Evolutionary conservation across 1,284 basidiomycete species (phyloP).

Genomic region (Puccinia polysora): DNA sequence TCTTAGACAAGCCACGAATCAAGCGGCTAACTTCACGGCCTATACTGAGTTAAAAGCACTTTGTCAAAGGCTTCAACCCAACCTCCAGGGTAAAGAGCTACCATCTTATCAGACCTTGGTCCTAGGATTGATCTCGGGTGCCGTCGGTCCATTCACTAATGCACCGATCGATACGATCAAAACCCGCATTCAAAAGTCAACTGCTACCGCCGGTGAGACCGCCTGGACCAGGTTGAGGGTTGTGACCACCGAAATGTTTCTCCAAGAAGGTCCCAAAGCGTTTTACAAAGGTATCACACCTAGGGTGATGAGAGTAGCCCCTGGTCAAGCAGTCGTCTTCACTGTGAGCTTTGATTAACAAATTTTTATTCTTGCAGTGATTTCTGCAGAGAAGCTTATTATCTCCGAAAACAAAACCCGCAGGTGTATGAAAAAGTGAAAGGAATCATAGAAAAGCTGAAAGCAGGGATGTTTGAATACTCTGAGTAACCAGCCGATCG

Average conservation of each 20-base stretch:
- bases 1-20: constrained; percentile 93
- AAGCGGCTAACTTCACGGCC: constrained; percentile 96
- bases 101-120: constrained; percentile 92
- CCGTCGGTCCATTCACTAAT: constrained; percentile 94
- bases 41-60: constrained; percentile 93
- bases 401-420: not conserved
- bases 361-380: not conserved
- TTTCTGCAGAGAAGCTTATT: not conserved
- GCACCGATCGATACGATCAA: constrained; percentile 98
- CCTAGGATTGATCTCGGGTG: constrained; percentile 91
- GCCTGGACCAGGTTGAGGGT: constrained; percentile 67
- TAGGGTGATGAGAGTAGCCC: constrained; percentile 89
- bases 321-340: constrained; percentile 64
- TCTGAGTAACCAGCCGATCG: constrained; percentile 21
- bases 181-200: constrained; percentile 75
- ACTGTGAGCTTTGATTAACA: constrained; percentile 52
- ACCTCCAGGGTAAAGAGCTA: constrained; percentile 60
- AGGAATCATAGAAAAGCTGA: constrained; percentile 38
- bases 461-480: constrained; percentile 37
- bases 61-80: constrained; percentile 71
- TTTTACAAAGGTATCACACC: constrained; percentile 97
- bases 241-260: constrained; percentile 89
- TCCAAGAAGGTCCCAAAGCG: constrained; percentile 75
- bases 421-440: constrained; percentile 43
- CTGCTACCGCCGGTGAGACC: constrained; percentile 69